Base-by-base conservation (phyloP, 2,329 filamentous ascomycete genomes). In the Trichocomaceae sp. region DNA sequence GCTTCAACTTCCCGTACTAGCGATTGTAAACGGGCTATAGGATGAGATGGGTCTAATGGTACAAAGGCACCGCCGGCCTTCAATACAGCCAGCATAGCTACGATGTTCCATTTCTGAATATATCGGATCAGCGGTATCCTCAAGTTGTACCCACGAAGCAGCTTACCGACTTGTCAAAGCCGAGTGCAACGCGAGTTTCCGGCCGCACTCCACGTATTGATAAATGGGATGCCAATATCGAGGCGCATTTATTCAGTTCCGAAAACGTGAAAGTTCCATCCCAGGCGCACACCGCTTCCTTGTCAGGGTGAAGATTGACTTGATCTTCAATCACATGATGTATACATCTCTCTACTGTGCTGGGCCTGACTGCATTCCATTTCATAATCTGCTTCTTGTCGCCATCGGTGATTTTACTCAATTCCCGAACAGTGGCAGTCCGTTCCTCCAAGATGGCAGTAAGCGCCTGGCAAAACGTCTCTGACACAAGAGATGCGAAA, bases 351-450 rank as follows among this genome's bases (percentile, higher is more conserved):
- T 75, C 70, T 1, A 74, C 69, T 1, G 63, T 65, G 35, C 69
- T 62, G 2, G 72, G 72, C 0, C 67, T 64, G 29, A 75, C 73
- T 59, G 75, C 75, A 50, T 79, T 80, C 69, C 81, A 82, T 5
- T 75, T 73, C 7, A 78, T 63, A 42, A 83, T 76, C 54, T 82
- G 79, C 4, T 77, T 72, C 58, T 78, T 77, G 59, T 84, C 81
- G 8, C 76, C 71, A 47, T 80, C 76, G 12, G 75, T 82, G 60
- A 83, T 82, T 2, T 81, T 69, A 63, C 82, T 77, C 23, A 79
- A 66, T 19, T 78, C 68, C 5, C 69, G 74, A 50, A 82, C 68
- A 3, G 69, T 65, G 15, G 67, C 69, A 9, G 72, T 69, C 0
- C 76, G 74, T 3, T 67, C 64, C 2, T 71, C 67, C 12, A 83